These are phyloP conservation scores for Globisporangium spinosum DNA, from an alignment of 352 stramenopile genomes.

Conservation along the genomic window DNA sequence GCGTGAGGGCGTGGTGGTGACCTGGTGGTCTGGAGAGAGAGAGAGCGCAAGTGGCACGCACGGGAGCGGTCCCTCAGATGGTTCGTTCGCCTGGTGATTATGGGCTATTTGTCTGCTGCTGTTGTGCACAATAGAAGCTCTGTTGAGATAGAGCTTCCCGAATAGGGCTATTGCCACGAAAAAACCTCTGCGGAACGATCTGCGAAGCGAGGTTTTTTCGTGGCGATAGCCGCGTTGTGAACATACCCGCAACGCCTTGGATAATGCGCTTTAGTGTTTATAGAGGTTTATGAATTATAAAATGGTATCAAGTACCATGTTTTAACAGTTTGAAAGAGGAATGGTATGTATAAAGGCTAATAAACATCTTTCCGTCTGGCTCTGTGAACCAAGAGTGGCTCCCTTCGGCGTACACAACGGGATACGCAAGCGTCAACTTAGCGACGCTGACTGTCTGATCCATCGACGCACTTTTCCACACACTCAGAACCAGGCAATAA, in stretches of 20 bases:
- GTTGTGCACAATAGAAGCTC: no score
- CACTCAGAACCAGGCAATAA: not conserved
- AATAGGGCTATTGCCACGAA: not conserved
- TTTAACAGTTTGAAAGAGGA: no score
- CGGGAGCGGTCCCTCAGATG: not conserved
- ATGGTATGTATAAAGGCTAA: not conserved
- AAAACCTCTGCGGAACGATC: not conserved
- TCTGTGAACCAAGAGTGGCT: not conserved
- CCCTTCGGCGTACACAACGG: conserved; percentile 9
- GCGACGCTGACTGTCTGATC: not conserved
- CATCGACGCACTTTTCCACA: not conserved
- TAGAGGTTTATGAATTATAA: not conserved
- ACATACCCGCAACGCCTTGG: not conserved
- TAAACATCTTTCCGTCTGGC: not conserved
- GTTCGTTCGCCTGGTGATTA: not conserved
- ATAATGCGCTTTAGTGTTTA: not conserved
- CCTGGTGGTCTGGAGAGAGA: not conserved
- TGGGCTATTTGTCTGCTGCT: not conserved
- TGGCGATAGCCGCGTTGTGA: not conserved
- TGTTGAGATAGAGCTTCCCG: not conserved
- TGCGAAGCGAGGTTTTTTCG: conserved; percentile 1
- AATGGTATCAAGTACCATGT: no score
- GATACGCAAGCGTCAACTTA: conserved; percentile 10
- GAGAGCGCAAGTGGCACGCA: not conserved
- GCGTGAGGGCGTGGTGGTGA: not conserved